Evolutionary conservation across 164 flowering plant species (phyloP).

Genomic region (Vitis vinifera): DNA sequence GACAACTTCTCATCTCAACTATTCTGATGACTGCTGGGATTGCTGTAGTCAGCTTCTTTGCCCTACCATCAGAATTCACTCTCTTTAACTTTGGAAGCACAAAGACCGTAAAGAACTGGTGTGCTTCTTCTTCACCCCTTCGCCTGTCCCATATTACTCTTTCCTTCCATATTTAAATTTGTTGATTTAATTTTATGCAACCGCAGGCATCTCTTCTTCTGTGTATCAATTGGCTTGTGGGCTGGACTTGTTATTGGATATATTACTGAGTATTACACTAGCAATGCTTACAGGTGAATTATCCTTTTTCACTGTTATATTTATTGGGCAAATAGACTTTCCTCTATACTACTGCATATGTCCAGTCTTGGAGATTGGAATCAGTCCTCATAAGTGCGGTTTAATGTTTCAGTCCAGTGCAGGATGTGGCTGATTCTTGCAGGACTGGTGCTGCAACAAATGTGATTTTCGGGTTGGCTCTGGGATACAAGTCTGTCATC

Average conservation of each 20-base stretch:
- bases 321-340: too few species aligned
- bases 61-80: conserved; percentile 51
- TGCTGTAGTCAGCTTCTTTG: conserved; percentile 37
- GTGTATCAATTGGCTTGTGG: conserved; percentile 55
- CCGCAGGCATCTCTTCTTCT: conserved; percentile 51
- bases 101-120: conserved; percentile 51
- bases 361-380: too few species aligned
- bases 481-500: conserved; percentile 58
- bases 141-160: background rate
- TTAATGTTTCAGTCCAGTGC: conserved; percentile 42
- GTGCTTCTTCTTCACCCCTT: conserved; percentile 2
- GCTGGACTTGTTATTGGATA: conserved; percentile 54
- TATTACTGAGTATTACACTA: conserved; percentile 49
- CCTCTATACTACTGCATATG: too few species aligned
- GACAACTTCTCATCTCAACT: conserved; percentile 54
- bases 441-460: conserved; percentile 59
- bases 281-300: conserved; percentile 56
- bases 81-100: conserved; percentile 36
- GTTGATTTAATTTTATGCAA: conserved; percentile 1
- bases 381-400: background rate
- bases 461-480: conserved; percentile 51
- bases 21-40: conserved; percentile 49
- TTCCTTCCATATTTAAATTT: background rate
- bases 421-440: conserved; percentile 60
- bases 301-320: background rate